Conservation (phyloP, 176 grass and related monocot species). For the Bonia amplexicaulis region DNA sequence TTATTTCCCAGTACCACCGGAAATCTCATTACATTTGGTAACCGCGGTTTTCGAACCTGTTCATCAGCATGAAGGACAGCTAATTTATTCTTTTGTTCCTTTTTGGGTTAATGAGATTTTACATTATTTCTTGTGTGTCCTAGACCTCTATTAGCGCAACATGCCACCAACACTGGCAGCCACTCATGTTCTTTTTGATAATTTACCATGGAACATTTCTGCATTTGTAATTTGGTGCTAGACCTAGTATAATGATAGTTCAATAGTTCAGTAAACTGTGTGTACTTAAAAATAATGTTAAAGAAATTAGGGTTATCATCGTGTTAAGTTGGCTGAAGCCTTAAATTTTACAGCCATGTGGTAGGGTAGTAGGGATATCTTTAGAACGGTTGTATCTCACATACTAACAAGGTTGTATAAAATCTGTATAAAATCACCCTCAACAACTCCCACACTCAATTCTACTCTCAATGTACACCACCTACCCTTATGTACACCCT, state of each 20-base stretch:
- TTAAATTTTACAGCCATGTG: neutral
- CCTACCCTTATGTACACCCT: neutral
- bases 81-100: neutral
- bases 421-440: neutral
- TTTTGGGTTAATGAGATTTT: neutral
- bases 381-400: neutral
- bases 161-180: neutral
- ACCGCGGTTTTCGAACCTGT: too few relatives aligned
- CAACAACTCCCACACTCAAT: neutral
- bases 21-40: too few relatives aligned
- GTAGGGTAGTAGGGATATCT: neutral
- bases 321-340: too few relatives aligned
- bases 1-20: too few relatives aligned
- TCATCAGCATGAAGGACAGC: neutral
- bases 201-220: neutral
- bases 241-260: neutral
- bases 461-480: neutral
- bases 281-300: neutral
- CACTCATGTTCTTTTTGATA: neutral
- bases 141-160: neutral
- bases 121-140: neutral
- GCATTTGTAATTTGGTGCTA: neutral
- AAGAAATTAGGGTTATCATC: neutral
- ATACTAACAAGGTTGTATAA: neutral
- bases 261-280: neutral